A percentile compares a stretch with the other conserved stretches of the same genome.
phyloP scores from a whole-genome alignment of 2,329 filamentous ascomycete species.

The Xylaria sp. region DNA sequence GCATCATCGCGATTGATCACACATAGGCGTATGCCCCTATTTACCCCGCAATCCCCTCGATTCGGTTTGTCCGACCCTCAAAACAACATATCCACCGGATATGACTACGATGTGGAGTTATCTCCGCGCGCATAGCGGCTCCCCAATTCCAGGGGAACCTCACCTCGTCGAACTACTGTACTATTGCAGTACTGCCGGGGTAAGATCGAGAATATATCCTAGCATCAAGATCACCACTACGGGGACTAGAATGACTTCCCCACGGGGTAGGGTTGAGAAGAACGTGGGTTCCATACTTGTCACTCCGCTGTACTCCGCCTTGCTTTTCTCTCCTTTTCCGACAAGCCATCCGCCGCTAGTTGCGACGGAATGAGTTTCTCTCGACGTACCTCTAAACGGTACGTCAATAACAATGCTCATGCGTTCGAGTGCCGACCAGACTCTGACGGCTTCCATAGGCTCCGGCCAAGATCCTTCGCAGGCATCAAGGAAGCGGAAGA shows the following conservation, averaged over 20 bases:
- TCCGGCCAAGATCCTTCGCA: slow-evolving; percentile 1
- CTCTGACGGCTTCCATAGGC: slow-evolving; percentile 1
- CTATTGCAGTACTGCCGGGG: neutral
- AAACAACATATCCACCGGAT: slow-evolving; percentile 5
- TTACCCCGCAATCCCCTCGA: neutral
- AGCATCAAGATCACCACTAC: too few relatives aligned
- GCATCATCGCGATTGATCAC: neutral
- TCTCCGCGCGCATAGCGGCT: neutral
- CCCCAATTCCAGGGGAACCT: neutral
- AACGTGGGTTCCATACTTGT: neutral
- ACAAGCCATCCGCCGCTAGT: neutral
- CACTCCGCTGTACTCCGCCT: neutral
- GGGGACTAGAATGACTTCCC: neutral
- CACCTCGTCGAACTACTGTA: neutral
- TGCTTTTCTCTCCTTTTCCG: slow-evolving; percentile 6
- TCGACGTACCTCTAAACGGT: neutral
- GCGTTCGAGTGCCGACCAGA: slow-evolving; percentile 5
- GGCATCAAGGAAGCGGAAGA: slow-evolving; percentile 17
- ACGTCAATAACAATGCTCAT: neutral
- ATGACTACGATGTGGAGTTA: neutral
- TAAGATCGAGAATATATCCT: too few relatives aligned
- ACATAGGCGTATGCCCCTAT: neutral
- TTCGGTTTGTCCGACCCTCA: neutral
- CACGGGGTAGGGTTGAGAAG: neutral
- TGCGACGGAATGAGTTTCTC: neutral